Evolutionary conservation across 306 rosid genomes (phyloP).

Genomic region (Cucumis cinereus): DNA sequence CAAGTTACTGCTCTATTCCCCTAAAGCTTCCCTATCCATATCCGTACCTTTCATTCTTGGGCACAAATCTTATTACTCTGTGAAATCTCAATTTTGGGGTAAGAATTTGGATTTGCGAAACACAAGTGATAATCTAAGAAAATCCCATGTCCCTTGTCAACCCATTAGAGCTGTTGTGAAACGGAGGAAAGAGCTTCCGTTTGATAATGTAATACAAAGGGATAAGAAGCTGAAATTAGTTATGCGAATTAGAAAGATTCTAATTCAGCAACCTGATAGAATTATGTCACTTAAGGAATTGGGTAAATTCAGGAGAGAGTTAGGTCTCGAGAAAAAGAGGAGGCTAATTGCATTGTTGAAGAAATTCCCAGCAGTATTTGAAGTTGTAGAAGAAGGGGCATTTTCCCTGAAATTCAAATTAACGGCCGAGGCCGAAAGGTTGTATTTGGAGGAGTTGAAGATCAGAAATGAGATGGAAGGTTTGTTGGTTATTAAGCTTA

Average conservation of each 20-base stretch:
- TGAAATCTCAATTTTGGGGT: constrained; percentile 46
- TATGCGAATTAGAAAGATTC: constrained; percentile 55
- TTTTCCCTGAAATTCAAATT: constrained; percentile 51
- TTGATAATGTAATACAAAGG: constrained; percentile 76
- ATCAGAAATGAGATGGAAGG: constrained; percentile 77
- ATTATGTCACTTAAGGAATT: constrained; percentile 60
- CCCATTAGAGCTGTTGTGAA: constrained; percentile 64
- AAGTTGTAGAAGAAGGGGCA: constrained; percentile 64
- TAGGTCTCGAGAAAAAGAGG: constrained; percentile 53
- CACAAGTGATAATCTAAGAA: constrained; percentile 12
- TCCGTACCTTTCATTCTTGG: constrained; percentile 46
- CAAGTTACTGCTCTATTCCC: constrained; percentile 24
- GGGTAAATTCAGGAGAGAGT: constrained; percentile 57
- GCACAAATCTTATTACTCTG: constrained; percentile 18
- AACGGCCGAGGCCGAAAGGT: constrained; percentile 64
- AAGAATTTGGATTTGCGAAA: constrained; percentile 24
- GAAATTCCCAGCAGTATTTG: constrained; percentile 71
- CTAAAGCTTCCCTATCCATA: constrained; percentile 24
- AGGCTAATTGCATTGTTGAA: constrained; percentile 53
- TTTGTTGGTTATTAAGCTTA: constrained; percentile 53
- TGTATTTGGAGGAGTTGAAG: constrained; percentile 63
- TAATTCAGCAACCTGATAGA: constrained; percentile 51
- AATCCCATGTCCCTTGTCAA: constrained; percentile 11
- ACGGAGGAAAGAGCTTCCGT: constrained; percentile 68
- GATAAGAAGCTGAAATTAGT: constrained; percentile 77